These are phyloP conservation scores for Fraxinus albicans DNA, from an alignment of 305 asterid genomes.

Conservation along the genomic window DNA sequence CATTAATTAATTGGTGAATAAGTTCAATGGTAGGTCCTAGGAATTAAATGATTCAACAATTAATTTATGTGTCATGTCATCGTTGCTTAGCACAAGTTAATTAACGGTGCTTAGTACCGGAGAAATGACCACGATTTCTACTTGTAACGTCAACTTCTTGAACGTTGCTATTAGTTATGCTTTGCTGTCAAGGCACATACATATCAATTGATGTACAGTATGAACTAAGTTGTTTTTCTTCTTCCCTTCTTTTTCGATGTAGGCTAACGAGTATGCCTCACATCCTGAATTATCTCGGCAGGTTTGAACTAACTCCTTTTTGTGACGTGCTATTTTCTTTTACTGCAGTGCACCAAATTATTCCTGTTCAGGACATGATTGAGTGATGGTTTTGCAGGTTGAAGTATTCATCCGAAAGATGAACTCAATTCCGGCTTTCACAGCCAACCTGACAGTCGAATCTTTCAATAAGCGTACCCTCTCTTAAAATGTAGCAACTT, in stretches of 20 bases:
- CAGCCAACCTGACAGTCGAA: conserved; percentile 82
- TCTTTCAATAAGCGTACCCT: conserved; percentile 88
- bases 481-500: conserved; percentile 43
- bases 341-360: conserved; percentile 10
- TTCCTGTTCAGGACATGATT: background rate
- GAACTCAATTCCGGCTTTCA: conserved; percentile 90
- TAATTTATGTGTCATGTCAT: background rate
- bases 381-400: conserved; percentile 48
- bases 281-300: conserved; percentile 82
- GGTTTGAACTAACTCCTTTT: conserved; percentile 44
- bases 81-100: background rate
- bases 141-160: conserved; percentile 2
- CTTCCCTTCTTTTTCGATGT: conserved; percentile 17
- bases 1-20: background rate
- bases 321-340: conserved; percentile 3
- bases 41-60: background rate
- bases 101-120: background rate
- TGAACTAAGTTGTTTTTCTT: conserved; percentile 13
- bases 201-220: conserved; percentile 13
- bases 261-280: conserved; percentile 70
- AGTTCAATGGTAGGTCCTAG: background rate
- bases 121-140: background rate
- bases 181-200: background rate
- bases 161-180: conserved; percentile 10
- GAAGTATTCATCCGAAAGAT: conserved; percentile 84